Conservation (phyloP, 345 rosid species). For the Acer campestre region DNA sequence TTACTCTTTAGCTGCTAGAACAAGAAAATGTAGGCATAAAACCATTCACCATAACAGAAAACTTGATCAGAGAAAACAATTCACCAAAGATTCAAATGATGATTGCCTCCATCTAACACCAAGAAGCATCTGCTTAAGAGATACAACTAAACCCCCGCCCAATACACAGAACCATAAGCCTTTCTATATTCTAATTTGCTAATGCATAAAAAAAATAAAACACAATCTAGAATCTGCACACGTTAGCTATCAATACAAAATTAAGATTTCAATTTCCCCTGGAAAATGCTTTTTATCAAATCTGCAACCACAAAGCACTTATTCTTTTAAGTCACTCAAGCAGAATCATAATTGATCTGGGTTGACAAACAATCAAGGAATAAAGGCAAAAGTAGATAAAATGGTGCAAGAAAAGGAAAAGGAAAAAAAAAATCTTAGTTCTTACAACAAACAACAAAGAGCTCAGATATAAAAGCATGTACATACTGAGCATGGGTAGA, state of each 20-base stretch:
- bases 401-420: not conserved
- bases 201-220: not conserved
- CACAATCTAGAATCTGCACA: not conserved
- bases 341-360: not conserved
- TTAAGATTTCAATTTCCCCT: not conserved
- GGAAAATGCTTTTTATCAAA: not conserved
- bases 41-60: no score
- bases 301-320: not conserved
- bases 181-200: not conserved
- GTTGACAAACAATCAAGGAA: not conserved
- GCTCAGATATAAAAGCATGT: conserved; percentile 19
- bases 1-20: not conserved
- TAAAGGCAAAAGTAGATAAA: not conserved
- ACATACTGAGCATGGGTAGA: conserved; percentile 94
- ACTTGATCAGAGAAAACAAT: not conserved
- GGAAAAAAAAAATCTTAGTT: not conserved
- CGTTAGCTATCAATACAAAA: not conserved
- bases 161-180: not conserved
- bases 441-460: not conserved
- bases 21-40: not conserved
- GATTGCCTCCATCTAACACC: not conserved
- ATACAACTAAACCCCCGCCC: not conserved
- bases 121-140: not conserved
- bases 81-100: not conserved
- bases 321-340: not conserved